Base-by-base conservation (phyloP, 768 basidiomycete genomes). In the Hebeloma cylindrosporum region DNA sequence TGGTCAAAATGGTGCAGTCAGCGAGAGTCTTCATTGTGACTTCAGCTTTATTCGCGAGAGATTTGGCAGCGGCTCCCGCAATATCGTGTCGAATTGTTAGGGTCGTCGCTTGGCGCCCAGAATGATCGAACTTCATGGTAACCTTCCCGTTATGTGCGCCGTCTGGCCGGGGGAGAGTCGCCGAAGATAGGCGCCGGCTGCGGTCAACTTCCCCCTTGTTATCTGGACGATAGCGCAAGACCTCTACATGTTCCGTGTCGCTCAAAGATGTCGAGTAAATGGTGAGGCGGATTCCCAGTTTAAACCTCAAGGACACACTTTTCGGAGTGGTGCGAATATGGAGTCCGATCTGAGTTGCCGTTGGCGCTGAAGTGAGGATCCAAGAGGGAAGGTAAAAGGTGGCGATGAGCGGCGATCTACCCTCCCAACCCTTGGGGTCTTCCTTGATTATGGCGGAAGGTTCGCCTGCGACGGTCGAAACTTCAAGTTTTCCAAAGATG, bases 301-400 rank as follows among this genome's bases (percentile, higher is more conserved):
- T 59, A 3, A 47, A 35, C 7, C 58, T 30, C 11, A 69, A 51
- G 0, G 13, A 8, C 9, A 4, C 5, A 2, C 48, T 32, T 1
- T 32, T 29, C 2, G 37, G 26, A 4, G 60, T 65, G 33, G 27
- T 54, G 6, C 61, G 57, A 17, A 72, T 31, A 17, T 51, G 44
- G n/a, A 74, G 53, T 4, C 55, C 51, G 26, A 74, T 41, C 14
- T 54, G 29, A 7, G 56, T 49, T 5, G 33, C 20, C 8, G 44
- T 33, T 3, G 55, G 57, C 8, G 47, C 44, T n/a, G 53, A 29
- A 1, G 55, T 60, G 17, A 74, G 56, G 17, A 66, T 49, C 60
- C 61, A 64, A 0, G 57, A 53, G 2, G 70, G 60, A 17, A 66
- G 52, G 25, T 59, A 61, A 35, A 74, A 72, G 1, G 66, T 66